These are phyloP conservation scores for Ceratocystis harringtonii DNA, from an alignment of 2,329 filamentous ascomycete genomes.

Conservation along the genomic window DNA sequence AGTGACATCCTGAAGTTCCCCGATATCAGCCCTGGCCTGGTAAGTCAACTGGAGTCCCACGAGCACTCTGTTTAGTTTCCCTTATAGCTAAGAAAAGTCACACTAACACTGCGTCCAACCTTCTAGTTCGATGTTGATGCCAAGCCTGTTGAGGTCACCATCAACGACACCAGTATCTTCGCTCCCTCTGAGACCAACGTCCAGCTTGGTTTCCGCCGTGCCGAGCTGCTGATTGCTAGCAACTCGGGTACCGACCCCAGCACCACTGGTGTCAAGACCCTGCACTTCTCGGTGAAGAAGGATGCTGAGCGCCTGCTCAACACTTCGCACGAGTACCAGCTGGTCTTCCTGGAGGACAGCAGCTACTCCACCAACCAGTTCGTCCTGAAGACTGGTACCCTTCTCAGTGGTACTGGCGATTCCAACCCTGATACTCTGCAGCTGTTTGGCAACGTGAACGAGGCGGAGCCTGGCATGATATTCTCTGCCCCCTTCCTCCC, in stretches of 20 bases:
- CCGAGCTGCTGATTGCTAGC: constrained; percentile 38
- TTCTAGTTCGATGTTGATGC: constrained; percentile 30
- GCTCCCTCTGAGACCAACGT: constrained; percentile 31
- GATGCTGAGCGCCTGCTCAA: constrained; percentile 39
- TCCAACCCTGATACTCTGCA: constrained; percentile 29
- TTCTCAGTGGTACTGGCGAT: constrained; percentile 27
- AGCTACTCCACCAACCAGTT: constrained; percentile 37
- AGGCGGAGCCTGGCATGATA: constrained; percentile 31
- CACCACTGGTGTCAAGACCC: constrained; percentile 40
- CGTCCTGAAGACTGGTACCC: constrained; percentile 39
- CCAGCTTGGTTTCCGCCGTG: constrained; percentile 46
- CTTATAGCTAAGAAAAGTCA: too few species aligned
- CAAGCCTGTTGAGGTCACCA: constrained; percentile 38
- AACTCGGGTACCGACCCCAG: constrained; percentile 37
- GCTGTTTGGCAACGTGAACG: constrained; percentile 34
- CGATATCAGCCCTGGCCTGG: constrained; percentile 26
- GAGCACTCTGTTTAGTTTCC: neutral
- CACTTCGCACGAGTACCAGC: constrained; percentile 45
- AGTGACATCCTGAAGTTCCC: constrained; percentile 36
- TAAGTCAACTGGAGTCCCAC: constrained; percentile 20
- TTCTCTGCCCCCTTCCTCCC: constrained; percentile 37
- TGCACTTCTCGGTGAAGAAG: constrained; percentile 45
- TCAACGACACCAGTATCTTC: constrained; percentile 46
- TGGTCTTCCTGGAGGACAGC: constrained; percentile 34
- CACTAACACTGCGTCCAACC: constrained; percentile 2